A percentile compares a stretch with the other conserved stretches of the same genome.
Evolutionary conservation across 148 eudicot genomes (phyloP).

Genomic region (Cornus kousa): DNA sequence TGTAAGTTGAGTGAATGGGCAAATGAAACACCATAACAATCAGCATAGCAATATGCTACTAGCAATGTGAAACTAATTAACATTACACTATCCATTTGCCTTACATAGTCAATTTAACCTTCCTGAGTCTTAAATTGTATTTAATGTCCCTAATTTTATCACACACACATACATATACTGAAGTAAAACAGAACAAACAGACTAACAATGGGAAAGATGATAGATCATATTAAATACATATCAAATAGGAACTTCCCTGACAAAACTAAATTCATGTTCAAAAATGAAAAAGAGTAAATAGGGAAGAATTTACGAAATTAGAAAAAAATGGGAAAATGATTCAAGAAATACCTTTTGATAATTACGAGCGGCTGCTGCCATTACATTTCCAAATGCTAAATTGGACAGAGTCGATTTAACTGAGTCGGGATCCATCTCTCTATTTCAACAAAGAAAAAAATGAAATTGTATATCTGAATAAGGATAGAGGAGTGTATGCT

Average conservation of each 20-base stretch:
- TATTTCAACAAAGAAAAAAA: neutral
- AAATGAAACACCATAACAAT: constrained; percentile 1
- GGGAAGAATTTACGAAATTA: too few relatives aligned
- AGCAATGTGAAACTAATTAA: neutral
- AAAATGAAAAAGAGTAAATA: neutral
- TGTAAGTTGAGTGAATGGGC: constrained; percentile 16
- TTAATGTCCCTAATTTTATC: too few relatives aligned
- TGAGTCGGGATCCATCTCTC: constrained; percentile 80
- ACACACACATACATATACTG: too few relatives aligned
- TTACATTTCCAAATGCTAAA: constrained; percentile 74
- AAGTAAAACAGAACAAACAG: too few relatives aligned
- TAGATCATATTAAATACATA: too few relatives aligned
- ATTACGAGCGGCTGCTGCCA: constrained; percentile 96
- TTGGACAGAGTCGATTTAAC: constrained; percentile 82
- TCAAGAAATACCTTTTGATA: constrained; percentile 59
- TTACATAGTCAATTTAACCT: neutral
- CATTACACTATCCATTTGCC: neutral
- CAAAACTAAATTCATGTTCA: neutral
- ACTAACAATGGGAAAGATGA: too few relatives aligned
- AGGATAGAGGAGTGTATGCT: too few relatives aligned
- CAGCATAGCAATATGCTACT: neutral
- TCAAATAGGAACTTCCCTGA: too few relatives aligned
- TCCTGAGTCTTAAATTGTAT: neutral
- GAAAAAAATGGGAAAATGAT: neutral
- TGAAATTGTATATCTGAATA: too few relatives aligned